Conservation (phyloP, 2,329 filamentous ascomycete genomes). For the Alternaria longipes region DNA sequence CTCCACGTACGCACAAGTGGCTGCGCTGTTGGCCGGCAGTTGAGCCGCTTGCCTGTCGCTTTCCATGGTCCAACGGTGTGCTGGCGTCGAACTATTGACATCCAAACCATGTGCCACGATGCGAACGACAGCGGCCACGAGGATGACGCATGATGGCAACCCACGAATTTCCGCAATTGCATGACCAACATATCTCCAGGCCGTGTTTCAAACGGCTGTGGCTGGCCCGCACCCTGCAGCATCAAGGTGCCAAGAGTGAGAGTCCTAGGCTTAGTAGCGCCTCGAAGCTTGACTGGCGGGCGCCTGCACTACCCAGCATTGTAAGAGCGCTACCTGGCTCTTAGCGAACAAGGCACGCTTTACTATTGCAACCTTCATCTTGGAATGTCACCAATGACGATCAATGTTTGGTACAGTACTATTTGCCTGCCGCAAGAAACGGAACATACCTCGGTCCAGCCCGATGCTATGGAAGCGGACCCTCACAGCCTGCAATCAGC, state of each 20-base stretch:
- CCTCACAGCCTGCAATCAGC: constrained; percentile 16
- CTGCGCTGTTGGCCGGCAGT: neutral
- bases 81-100: neutral
- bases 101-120: neutral
- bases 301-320: constrained; percentile 22
- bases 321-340: neutral
- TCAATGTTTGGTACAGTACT: neutral
- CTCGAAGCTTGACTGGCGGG: constrained; percentile 35
- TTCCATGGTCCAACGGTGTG: neutral
- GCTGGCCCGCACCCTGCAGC: constrained; percentile 27
- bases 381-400: constrained; percentile 18
- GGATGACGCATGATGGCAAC: neutral
- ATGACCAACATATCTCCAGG: neutral
- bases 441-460: neutral
- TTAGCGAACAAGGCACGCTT: constrained; percentile 8
- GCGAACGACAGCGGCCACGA: neutral
- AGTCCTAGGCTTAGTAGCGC: constrained; percentile 35
- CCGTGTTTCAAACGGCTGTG: constrained; percentile 30
- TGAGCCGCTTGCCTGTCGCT: neutral
- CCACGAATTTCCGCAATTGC: neutral
- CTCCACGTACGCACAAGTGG: neutral
- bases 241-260: constrained; percentile 37
- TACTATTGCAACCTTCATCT: constrained; percentile 20
- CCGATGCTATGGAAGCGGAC: constrained; percentile 6
- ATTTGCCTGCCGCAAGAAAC: neutral